Percentiles rank a stretch among this genome's conserved stretches.
phyloP scores from a whole-genome alignment of 169 alveolate species.

The Babesia ovis region DNA sequence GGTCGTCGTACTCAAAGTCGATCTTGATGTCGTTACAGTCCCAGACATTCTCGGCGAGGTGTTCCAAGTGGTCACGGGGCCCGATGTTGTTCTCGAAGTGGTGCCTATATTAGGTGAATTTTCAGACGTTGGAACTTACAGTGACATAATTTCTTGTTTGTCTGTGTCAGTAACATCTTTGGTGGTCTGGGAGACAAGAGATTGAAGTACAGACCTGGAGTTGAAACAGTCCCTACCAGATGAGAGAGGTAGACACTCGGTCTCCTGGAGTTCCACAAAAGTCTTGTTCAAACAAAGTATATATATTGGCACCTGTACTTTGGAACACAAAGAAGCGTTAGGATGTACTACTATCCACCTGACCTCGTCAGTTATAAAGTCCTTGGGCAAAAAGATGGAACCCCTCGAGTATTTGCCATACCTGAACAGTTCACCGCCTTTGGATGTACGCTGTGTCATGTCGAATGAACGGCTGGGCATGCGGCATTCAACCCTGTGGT shows the following conservation, averaged over 20 bases:
- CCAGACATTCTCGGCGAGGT: constrained; percentile 42
- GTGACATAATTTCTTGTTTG: constrained; percentile 44
- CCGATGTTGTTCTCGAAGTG: constrained; percentile 29
- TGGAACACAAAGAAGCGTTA: neutral
- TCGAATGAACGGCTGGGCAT: neutral
- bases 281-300: neutral
- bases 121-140: constrained; percentile 31
- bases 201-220: constrained; percentile 7
- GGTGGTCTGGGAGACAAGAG: neutral
- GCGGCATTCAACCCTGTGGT: neutral
- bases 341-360: neutral
- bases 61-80: constrained; percentile 9
- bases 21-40: constrained; percentile 39
- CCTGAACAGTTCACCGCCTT: constrained; percentile 4
- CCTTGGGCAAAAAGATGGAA: constrained; percentile 10
- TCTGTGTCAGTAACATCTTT: neutral
- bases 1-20: constrained; percentile 50
- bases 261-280: constrained; percentile 23
- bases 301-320: neutral
- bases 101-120: constrained; percentile 16
- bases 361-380: constrained; percentile 8
- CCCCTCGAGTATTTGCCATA: neutral
- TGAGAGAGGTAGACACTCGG: constrained; percentile 2
- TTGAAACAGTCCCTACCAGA: neutral
- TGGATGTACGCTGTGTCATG: neutral